Evolutionary conservation across 2,329 filamentous ascomycete species (phyloP).

Genomic region (Apiospora rasikravindrae): DNA sequence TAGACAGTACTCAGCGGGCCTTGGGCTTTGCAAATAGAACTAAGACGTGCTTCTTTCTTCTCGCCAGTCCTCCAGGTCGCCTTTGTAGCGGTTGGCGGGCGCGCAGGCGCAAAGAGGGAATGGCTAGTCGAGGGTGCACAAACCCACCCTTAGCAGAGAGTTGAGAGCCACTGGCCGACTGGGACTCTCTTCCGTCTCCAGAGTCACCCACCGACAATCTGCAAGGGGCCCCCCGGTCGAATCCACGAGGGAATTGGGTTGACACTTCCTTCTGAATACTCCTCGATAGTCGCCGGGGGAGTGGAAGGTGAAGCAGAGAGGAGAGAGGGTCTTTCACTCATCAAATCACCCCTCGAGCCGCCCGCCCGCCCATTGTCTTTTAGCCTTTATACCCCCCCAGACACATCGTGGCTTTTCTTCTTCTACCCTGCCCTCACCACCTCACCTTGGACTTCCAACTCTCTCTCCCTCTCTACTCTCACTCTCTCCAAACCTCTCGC

Average conservation of each 20-base stretch:
- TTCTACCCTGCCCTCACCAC: slow-evolving; percentile 1
- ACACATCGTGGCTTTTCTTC: slow-evolving; percentile 14
- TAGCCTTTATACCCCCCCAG: slow-evolving; percentile 12
- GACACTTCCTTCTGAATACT: not conserved
- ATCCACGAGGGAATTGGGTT: not conserved
- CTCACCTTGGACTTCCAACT: not conserved
- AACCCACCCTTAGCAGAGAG: not conserved
- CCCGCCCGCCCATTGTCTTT: slow-evolving; percentile 3
- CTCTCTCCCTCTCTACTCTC: not conserved
- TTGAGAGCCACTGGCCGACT: not conserved
- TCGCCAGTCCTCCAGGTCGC: not conserved
- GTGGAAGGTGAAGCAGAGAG: not conserved
- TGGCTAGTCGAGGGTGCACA: not conserved
- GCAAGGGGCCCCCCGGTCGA: not conserved
- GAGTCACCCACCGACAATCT: not conserved
- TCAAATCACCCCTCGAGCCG: slow-evolving; percentile 11
- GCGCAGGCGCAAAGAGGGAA: not conserved
- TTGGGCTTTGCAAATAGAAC: not conserved
- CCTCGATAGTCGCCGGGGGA: not conserved
- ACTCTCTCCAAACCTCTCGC: not conserved
- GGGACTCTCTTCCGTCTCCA: slow-evolving; percentile 1
- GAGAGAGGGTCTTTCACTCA: not conserved
- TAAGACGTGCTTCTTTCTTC: not conserved
- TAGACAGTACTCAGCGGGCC: not conserved
- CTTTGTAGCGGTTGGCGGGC: not conserved